A percentile compares a stretch with the other conserved stretches of the same genome.
phyloP scores from a whole-genome alignment of 163 green algal species.

The Chlamydomonas reinhardtii region DNA sequence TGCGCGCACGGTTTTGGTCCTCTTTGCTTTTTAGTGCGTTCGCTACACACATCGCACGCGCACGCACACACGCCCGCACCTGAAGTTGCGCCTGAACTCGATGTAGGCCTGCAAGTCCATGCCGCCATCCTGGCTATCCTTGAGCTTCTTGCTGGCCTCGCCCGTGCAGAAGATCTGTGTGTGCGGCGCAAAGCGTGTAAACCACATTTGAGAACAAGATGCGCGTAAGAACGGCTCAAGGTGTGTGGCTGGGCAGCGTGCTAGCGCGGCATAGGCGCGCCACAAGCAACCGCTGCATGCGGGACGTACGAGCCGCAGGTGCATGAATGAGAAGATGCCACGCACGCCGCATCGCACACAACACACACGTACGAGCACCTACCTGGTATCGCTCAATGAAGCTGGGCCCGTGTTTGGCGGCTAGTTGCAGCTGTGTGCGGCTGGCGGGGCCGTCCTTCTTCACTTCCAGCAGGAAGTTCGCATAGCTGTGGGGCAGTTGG shows the following conservation, averaged over 20 bases:
- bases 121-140: constrained; percentile 36
- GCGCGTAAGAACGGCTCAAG: too few species aligned
- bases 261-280: too few species aligned
- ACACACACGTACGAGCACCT: background rate
- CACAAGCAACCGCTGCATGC: too few species aligned
- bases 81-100: constrained; percentile 57
- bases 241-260: too few species aligned
- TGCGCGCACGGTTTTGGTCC: too few species aligned
- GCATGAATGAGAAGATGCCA: too few species aligned
- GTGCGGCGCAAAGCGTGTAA: too few species aligned
- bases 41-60: too few species aligned
- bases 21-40: too few species aligned
- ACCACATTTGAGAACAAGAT: too few species aligned
- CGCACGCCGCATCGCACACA: too few species aligned
- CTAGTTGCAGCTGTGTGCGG: constrained; percentile 63
- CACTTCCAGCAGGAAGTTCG: constrained; percentile 58
- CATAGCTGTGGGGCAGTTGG: constrained; percentile 33
- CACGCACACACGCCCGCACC: background rate
- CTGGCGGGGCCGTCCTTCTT: constrained; percentile 49
- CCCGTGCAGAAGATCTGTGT: constrained; percentile 35
- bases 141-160: constrained; percentile 45
- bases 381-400: constrained; percentile 53
- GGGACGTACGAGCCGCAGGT: too few species aligned
- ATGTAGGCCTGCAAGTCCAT: constrained; percentile 58
- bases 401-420: constrained; percentile 47